Evolutionary conservation across 805 yeast species (phyloP).

Genomic region (Yamadazyma insecticola): DNA sequence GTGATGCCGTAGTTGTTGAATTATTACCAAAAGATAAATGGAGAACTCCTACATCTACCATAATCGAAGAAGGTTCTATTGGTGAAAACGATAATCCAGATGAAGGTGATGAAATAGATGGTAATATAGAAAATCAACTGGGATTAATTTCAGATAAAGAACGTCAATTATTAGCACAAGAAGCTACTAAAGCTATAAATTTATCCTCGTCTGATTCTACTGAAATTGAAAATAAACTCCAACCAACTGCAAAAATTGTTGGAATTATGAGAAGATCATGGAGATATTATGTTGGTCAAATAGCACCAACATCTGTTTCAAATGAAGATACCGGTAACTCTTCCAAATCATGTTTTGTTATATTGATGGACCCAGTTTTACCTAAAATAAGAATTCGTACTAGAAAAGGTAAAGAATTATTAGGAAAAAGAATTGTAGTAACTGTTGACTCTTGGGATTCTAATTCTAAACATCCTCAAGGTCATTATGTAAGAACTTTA

Average conservation of each 20-base stretch:
- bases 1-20: slow-evolving; percentile 90
- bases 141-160: slow-evolving; percentile 61
- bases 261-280: slow-evolving; percentile 87
- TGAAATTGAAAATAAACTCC: slow-evolving; percentile 39
- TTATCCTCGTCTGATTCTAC: slow-evolving; percentile 30
- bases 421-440: slow-evolving; percentile 88
- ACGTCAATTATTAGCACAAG: slow-evolving; percentile 67
- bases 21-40: slow-evolving; percentile 80
- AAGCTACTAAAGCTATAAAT: slow-evolving; percentile 65
- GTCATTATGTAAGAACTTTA: slow-evolving; percentile 81
- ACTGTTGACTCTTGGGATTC: slow-evolving; percentile 93
- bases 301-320: slow-evolving; percentile 69
- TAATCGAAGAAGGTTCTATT: slow-evolving; percentile 68
- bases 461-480: slow-evolving; percentile 81
- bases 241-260: slow-evolving; percentile 93
- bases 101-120: slow-evolving; percentile 42
- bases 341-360: slow-evolving; percentile 73
- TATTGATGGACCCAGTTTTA: slow-evolving; percentile 82
- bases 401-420: slow-evolving; percentile 73
- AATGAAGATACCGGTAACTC: slow-evolving; percentile 56
- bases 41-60: slow-evolving; percentile 79
- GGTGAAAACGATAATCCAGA: slow-evolving; percentile 60
- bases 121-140: slow-evolving; percentile 20
- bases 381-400: slow-evolving; percentile 88
- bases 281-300: slow-evolving; percentile 94